Percentiles rank a stretch among this genome's conserved stretches.
These are phyloP conservation scores for Lippia alba DNA, from an alignment of 305 asterid species.

Conservation along the genomic window DNA sequence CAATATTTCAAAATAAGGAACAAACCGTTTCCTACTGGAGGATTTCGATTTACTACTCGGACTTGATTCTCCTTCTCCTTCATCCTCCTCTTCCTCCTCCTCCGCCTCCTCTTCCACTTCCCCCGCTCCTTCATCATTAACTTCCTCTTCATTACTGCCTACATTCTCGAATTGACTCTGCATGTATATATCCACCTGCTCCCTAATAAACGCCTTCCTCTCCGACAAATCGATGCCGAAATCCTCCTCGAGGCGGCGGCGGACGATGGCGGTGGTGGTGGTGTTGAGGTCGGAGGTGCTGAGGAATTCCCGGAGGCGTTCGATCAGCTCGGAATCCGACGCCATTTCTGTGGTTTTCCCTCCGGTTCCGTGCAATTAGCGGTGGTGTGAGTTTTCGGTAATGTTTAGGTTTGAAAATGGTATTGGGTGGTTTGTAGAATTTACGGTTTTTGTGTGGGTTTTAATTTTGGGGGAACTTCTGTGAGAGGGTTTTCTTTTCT, in stretches of 20 bases:
- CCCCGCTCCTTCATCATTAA: constrained; percentile 34
- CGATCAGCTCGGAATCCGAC: constrained; percentile 71
- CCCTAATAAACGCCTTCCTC: constrained; percentile 72
- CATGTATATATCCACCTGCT: constrained; percentile 77
- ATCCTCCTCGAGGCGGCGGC: constrained; percentile 81
- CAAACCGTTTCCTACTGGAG: constrained; percentile 46
- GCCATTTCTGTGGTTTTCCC: constrained; percentile 60
- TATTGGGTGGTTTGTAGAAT: constrained; percentile 20
- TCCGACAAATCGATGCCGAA: constrained; percentile 85
- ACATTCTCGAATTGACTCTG: constrained; percentile 52
- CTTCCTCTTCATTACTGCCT: constrained; percentile 43
- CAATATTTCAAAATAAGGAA: background rate
- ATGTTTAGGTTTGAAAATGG: constrained; percentile 47
- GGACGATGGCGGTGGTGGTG: constrained; percentile 67
- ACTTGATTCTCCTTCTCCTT: constrained; percentile 42
- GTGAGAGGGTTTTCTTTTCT: no score
- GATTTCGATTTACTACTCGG: constrained; percentile 31
- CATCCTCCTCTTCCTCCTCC: constrained; percentile 32
- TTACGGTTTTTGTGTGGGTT: constrained; percentile 28
- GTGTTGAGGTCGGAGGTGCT: constrained; percentile 81
- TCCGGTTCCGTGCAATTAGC: constrained; percentile 39
- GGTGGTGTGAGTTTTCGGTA: constrained; percentile 32
- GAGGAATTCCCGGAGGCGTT: constrained; percentile 69
- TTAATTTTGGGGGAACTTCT: background rate
- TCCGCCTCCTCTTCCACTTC: constrained; percentile 26